These are phyloP conservation scores for Aureobasidium sp. DNA, from an alignment of 2,329 filamentous ascomycete species.

Conservation along the genomic window DNA sequence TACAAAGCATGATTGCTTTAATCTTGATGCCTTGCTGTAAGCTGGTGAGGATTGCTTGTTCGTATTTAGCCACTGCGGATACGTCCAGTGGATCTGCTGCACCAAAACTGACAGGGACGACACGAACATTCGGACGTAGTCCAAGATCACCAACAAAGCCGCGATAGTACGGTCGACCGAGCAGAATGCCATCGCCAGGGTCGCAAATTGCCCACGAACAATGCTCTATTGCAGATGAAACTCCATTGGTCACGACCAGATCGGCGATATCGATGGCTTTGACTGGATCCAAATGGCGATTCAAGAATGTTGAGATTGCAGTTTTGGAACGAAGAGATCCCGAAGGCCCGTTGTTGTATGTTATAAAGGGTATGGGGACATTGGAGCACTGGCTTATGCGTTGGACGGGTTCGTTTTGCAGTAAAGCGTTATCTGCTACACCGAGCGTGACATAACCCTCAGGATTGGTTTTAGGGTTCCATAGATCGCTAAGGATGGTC, in stretches of 20 bases:
- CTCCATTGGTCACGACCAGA: constrained; percentile 33
- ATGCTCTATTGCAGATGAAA: constrained; percentile 27
- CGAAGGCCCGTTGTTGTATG: not conserved
- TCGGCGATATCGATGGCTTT: constrained; percentile 13
- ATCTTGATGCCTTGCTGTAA: constrained; percentile 26
- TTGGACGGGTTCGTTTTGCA: not conserved
- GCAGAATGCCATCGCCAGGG: constrained; percentile 37
- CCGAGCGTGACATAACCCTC: not conserved
- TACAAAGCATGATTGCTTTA: constrained; percentile 33
- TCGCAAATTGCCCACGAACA: constrained; percentile 35
- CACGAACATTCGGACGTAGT: constrained; percentile 30
- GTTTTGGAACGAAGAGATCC: not conserved
- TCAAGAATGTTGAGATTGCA: too few relatives aligned
- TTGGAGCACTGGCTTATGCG: not conserved
- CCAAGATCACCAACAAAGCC: constrained; percentile 41
- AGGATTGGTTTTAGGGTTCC: not conserved
- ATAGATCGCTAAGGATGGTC: not conserved
- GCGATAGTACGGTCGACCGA: constrained; percentile 36
- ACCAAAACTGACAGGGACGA: constrained; percentile 31
- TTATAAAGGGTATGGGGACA: not conserved
- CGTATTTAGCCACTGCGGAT: constrained; percentile 27
- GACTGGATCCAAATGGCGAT: too few relatives aligned
- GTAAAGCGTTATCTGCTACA: not conserved
- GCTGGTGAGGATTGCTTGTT: constrained; percentile 28
- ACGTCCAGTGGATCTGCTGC: constrained; percentile 30